Percentiles rank a stretch among this genome's conserved stretches.
Conservation (phyloP, 345 rosid genomes). For the Raphanus raphanistrum region DNA sequence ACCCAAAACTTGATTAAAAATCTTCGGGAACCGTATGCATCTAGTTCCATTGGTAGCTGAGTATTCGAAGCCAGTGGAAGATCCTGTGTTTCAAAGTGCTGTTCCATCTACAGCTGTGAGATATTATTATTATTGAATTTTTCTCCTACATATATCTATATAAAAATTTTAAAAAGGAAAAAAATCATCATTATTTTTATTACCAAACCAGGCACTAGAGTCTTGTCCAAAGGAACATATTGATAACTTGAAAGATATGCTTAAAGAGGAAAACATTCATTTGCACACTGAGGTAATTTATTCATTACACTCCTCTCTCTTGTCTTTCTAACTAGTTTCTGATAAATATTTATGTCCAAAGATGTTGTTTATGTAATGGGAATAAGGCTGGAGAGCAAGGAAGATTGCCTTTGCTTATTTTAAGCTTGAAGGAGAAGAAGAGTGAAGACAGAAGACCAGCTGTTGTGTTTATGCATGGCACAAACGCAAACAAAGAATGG, state of each 20-base stretch:
- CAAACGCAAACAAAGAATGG: slow-evolving; percentile 82
- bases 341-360: background rate
- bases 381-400: slow-evolving; percentile 73
- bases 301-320: background rate
- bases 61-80: slow-evolving; percentile 50
- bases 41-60: slow-evolving; percentile 60
- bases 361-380: slow-evolving; percentile 3
- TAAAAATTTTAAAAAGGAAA: background rate
- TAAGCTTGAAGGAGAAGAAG: slow-evolving; percentile 55
- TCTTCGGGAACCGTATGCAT: background rate
- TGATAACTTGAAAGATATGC: slow-evolving; percentile 53
- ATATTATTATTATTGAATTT: background rate
- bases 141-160: background rate
- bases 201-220: slow-evolving; percentile 57
- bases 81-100: slow-evolving; percentile 58
- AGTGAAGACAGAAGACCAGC: slow-evolving; percentile 57
- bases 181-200: background rate
- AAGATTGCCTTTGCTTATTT: slow-evolving; percentile 60
- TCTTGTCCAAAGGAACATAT: slow-evolving; percentile 67
- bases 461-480: slow-evolving; percentile 84
- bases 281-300: slow-evolving; percentile 65
- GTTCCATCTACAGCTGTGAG: slow-evolving; percentile 55
- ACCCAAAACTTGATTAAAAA: background rate
- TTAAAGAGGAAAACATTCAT: slow-evolving; percentile 73
- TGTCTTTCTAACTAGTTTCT: background rate